Evolutionary conservation across 768 basidiomycete species (phyloP).

Genomic region (Leccinum longicurvipes): DNA sequence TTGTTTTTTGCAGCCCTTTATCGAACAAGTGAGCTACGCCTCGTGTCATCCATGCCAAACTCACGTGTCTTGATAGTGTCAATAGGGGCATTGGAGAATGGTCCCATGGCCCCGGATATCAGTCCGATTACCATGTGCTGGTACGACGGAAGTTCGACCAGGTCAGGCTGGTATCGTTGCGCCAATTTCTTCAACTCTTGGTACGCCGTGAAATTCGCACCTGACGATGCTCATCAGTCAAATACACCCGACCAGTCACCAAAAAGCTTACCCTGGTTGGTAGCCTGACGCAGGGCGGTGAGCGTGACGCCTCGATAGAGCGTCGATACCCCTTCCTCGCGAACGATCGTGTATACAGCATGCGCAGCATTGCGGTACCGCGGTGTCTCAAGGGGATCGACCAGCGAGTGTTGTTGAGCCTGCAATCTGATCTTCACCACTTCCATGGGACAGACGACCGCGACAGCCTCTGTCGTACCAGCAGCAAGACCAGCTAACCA

Average conservation of each 20-base stretch:
- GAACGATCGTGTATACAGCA: constrained; percentile 89
- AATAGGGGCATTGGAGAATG: constrained; percentile 96
- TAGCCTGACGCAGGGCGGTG: constrained; percentile 93
- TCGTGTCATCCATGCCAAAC: constrained; percentile 19
- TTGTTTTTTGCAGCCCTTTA: constrained; percentile 81
- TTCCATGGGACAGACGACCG: constrained; percentile 98
- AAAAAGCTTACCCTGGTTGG: constrained; percentile 78
- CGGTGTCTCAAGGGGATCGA: constrained; percentile 91
- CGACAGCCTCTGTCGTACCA: constrained; percentile 91
- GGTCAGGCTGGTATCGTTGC: constrained; percentile 72
- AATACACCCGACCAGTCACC: constrained; percentile 4
- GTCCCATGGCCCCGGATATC: constrained; percentile 96
- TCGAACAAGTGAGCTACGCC: neutral
- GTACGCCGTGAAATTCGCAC: constrained; percentile 97
- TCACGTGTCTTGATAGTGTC: constrained; percentile 93
- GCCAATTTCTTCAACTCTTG: constrained; percentile 92
- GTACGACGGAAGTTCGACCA: constrained; percentile 81
- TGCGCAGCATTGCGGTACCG: constrained; percentile 96
- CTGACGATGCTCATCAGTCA: constrained; percentile 33
- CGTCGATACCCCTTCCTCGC: constrained; percentile 83
- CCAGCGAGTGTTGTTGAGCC: constrained; percentile 95
- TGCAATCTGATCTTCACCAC: constrained; percentile 98
- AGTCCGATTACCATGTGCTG: constrained; percentile 96
- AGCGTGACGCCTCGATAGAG: constrained; percentile 92
- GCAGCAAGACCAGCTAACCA: constrained; percentile 87